Conservation (phyloP, 805 yeast genomes). For the Metschnikowia henanensis region DNA sequence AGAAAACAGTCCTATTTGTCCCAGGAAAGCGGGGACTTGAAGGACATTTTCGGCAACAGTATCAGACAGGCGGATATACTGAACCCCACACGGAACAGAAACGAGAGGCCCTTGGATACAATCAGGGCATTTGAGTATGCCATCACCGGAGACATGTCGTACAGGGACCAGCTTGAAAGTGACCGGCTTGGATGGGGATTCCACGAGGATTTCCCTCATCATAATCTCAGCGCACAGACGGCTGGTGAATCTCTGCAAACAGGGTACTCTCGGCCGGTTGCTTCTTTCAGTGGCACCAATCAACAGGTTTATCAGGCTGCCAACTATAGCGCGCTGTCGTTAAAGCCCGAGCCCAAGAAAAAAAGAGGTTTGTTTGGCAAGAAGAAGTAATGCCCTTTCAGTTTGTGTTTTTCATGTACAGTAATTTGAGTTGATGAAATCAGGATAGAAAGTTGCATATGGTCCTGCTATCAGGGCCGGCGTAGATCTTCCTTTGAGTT, state of each 20-base stretch:
- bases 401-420: background rate
- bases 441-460: no score
- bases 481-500: no score
- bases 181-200: constrained; percentile 82
- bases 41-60: constrained; percentile 84
- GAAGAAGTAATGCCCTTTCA: constrained; percentile 29
- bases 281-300: constrained; percentile 39
- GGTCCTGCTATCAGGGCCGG: no score
- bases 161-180: constrained; percentile 81
- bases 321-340: constrained; percentile 55
- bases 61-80: constrained; percentile 82
- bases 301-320: constrained; percentile 52
- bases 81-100: constrained; percentile 90
- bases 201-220: constrained; percentile 72
- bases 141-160: constrained; percentile 82
- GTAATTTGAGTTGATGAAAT: background rate
- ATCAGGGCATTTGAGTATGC: constrained; percentile 92
- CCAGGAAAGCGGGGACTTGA: constrained; percentile 54
- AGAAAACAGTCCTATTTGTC: constrained; percentile 44
- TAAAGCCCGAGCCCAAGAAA: constrained; percentile 53
- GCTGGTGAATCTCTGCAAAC: constrained; percentile 18
- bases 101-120: constrained; percentile 96
- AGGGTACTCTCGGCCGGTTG: constrained; percentile 37
- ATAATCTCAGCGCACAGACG: constrained; percentile 36
- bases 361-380: constrained; percentile 78